Evolutionary conservation across 495 filamentous ascomycete genomes (phyloP).

Genomic region (Oidiodendron maius): DNA sequence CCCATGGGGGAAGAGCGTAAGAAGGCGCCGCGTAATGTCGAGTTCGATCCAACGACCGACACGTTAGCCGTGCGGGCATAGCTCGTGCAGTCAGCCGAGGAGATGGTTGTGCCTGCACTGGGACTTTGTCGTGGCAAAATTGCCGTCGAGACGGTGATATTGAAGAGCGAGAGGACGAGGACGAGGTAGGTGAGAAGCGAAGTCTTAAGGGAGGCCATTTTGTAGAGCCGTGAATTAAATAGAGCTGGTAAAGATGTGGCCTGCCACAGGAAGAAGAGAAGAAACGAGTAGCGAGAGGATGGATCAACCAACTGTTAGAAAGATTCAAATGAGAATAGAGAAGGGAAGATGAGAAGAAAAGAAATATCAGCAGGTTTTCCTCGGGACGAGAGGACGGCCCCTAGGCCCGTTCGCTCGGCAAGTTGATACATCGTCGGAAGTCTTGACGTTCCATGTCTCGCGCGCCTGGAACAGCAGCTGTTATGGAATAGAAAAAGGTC

Average conservation of each 20-base stretch:
- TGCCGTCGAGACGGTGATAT: not conserved
- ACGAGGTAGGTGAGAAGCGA: not conserved
- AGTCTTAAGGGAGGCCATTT: not conserved
- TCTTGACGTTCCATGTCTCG: too few relatives aligned
- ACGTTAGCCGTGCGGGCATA: conserved; percentile 28
- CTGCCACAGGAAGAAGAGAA: conserved; percentile 5
- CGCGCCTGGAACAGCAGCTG: too few relatives aligned
- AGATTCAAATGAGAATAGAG: too few relatives aligned
- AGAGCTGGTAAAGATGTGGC: not conserved
- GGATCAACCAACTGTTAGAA: too few relatives aligned
- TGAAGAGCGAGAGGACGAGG: not conserved
- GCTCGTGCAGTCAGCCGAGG: conserved; percentile 23
- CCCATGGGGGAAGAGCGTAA: conserved; percentile 24
- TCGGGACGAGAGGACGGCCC: too few relatives aligned
- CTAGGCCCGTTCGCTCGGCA: too few relatives aligned
- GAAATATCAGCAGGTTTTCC: too few relatives aligned
- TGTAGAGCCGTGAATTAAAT: not conserved
- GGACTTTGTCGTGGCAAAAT: not conserved
- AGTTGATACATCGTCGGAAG: too few relatives aligned
- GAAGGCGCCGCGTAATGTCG: conserved; percentile 30
- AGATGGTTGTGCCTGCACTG: not conserved
- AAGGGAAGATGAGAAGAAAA: too few relatives aligned
- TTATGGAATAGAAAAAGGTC: too few relatives aligned
- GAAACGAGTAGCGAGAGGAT: too few relatives aligned
- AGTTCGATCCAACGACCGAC: conserved; percentile 28